Evolutionary conservation across 2,329 filamentous ascomycete genomes (phyloP).

Genomic region (Fusarium miscanthi): DNA sequence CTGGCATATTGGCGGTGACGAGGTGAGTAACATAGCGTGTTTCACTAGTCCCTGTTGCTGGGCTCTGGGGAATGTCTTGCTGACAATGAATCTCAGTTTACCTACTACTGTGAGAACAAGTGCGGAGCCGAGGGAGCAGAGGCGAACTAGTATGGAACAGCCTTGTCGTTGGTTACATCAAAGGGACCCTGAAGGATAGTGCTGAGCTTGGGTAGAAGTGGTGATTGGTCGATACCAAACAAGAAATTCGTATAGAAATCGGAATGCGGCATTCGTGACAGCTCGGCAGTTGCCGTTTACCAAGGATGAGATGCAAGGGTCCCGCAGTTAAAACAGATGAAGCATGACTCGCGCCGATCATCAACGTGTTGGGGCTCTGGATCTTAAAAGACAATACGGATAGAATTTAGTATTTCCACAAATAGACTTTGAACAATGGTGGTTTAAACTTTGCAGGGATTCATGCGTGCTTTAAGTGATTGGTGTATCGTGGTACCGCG

Average conservation of each 20-base stretch:
- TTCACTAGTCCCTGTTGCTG: fast-evolving
- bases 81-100: not conserved
- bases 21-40: conserved; percentile 8
- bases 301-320: not conserved
- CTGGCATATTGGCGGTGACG: conserved; percentile 37
- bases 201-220: fast-evolving
- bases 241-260: not conserved
- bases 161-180: fast-evolving
- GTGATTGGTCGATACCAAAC: not conserved
- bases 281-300: not conserved
- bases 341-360: not conserved
- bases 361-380: too few relatives aligned
- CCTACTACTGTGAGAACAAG: conserved; percentile 13
- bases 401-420: not conserved
- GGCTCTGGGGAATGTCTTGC: not conserved
- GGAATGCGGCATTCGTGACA: not conserved
- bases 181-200: not conserved
- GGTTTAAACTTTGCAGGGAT: not conserved
- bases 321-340: not conserved
- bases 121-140: conserved; percentile 19
- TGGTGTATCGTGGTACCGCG: not conserved
- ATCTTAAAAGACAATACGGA: too few relatives aligned
- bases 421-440: not conserved
- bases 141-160: not conserved
- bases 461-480: not conserved